Evolutionary conservation across 2,329 filamentous ascomycete genomes (phyloP).

Genomic region (Penicillium sp.): DNA sequence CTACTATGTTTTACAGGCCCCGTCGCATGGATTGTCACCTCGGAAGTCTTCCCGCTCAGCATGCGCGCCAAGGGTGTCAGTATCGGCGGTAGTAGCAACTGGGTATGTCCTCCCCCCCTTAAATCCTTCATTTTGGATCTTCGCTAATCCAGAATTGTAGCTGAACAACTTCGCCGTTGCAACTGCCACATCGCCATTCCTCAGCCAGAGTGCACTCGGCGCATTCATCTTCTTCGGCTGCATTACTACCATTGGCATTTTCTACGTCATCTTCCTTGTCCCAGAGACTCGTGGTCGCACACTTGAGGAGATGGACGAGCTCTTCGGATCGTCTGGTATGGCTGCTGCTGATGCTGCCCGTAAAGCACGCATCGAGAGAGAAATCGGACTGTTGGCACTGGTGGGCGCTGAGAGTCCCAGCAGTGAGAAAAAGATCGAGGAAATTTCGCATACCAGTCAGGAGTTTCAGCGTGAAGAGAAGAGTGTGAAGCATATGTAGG

Average conservation of each 20-base stretch:
- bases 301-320: slow-evolving; percentile 45
- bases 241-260: slow-evolving; percentile 32
- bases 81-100: slow-evolving; percentile 39
- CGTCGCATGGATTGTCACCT: slow-evolving; percentile 70
- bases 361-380: slow-evolving; percentile 35
- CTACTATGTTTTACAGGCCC: not conserved
- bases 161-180: slow-evolving; percentile 67
- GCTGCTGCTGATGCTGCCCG: slow-evolving; percentile 33
- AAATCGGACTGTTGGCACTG: slow-evolving; percentile 36
- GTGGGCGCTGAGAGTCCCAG: slow-evolving; percentile 29
- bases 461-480: slow-evolving; percentile 8
- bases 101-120: not conserved
- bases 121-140: too few species aligned
- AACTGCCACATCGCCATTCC: slow-evolving; percentile 70
- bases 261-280: slow-evolving; percentile 36
- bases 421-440: slow-evolving; percentile 12
- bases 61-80: slow-evolving; percentile 69
- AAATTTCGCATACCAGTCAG: slow-evolving; percentile 9
- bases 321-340: slow-evolving; percentile 41
- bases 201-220: slow-evolving; percentile 66
- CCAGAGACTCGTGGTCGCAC: slow-evolving; percentile 45
- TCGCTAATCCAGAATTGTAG: slow-evolving; percentile 27
- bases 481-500: not conserved
- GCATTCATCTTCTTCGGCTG: slow-evolving; percentile 73
- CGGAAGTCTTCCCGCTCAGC: slow-evolving; percentile 74